Evolutionary conservation across 805 yeast species (phyloP).

Genomic region (Yamadazyma scolyti): DNA sequence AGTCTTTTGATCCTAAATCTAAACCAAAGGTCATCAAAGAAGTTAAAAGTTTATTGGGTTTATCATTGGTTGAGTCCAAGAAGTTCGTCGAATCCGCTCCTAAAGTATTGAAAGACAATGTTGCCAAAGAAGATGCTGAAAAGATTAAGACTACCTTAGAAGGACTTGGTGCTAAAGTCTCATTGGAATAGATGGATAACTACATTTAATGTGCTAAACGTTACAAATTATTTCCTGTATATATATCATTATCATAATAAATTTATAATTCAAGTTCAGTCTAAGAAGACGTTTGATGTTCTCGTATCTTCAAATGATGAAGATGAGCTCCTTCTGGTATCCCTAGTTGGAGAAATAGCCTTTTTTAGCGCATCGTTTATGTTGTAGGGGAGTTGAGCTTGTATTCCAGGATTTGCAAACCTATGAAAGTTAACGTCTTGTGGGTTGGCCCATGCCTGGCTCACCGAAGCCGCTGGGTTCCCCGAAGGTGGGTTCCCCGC

Average conservation of each 20-base stretch:
- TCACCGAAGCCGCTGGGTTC: too few relatives aligned
- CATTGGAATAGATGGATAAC: conserved; percentile 62
- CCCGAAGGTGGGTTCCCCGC: too few relatives aligned
- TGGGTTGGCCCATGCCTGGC: conserved; percentile 4
- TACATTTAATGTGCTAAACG: too few relatives aligned
- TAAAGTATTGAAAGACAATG: conserved; percentile 89
- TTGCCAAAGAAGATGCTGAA: conserved; percentile 97
- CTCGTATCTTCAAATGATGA: too few relatives aligned
- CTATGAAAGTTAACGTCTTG: conserved; percentile 1
- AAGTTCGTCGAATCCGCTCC: conserved; percentile 98
- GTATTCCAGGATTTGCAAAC: conserved; percentile 3
- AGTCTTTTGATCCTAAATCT: conserved; percentile 88
- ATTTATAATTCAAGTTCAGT: too few relatives aligned
- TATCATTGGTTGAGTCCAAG: conserved; percentile 94
- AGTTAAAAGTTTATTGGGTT: conserved; percentile 85
- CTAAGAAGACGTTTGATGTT: conserved; percentile 2
- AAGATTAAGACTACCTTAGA: conserved; percentile 91
- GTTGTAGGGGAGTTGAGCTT: conserved; percentile 1
- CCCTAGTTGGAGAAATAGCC: too few relatives aligned
- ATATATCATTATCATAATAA: conserved; percentile 7
- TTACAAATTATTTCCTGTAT: conserved; percentile 9
- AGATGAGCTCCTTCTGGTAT: too few relatives aligned
- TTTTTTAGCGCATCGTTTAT: too few relatives aligned
- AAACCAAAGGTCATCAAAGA: conserved; percentile 98
- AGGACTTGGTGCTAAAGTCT: conserved; percentile 90